phyloP scores from a whole-genome alignment of 1,284 basidiomycete genomes.

The Pascua sp. region DNA sequence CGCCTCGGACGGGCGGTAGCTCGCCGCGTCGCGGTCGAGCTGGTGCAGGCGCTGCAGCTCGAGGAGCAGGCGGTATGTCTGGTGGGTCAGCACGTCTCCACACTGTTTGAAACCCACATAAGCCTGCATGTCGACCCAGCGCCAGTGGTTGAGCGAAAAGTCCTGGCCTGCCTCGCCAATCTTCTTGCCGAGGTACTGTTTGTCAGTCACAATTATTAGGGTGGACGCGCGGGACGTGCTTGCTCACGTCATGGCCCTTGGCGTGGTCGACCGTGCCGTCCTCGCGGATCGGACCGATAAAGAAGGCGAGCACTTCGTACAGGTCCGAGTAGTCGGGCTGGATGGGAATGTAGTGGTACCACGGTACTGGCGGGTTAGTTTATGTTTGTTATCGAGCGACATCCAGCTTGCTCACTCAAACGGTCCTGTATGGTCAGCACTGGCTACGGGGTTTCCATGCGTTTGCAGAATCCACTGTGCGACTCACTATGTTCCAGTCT shows the following conservation, averaged over 20 bases:
- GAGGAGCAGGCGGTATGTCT: constrained; percentile 48
- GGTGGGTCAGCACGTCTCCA: not conserved
- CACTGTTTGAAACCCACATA: constrained; percentile 37
- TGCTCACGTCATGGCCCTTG: constrained; percentile 36
- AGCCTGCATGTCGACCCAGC: constrained; percentile 53
- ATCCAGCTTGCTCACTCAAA: not conserved
- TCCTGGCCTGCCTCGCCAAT: constrained; percentile 52
- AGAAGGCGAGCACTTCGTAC: constrained; percentile 53
- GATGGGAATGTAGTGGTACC: constrained; percentile 52
- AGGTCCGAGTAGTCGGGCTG: constrained; percentile 52
- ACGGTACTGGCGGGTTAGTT: constrained; percentile 26
- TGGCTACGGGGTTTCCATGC: too few species aligned
- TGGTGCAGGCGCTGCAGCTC: constrained; percentile 43
- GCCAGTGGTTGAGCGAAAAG: constrained; percentile 52
- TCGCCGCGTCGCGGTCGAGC: constrained; percentile 36
- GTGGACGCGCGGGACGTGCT: too few species aligned
- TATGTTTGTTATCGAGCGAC: constrained; percentile 8
- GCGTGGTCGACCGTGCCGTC: constrained; percentile 39
- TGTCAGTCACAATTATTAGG: too few species aligned
- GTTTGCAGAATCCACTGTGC: not conserved
- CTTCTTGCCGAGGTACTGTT: constrained; percentile 47
- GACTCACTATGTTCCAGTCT: constrained; percentile 48
- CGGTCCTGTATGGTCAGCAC: constrained; percentile 22
- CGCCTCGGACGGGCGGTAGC: constrained; percentile 9
- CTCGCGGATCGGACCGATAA: constrained; percentile 46